Base-by-base conservation (phyloP, 139 green algal genomes). In the Chlamydomonas sp. region DNA sequence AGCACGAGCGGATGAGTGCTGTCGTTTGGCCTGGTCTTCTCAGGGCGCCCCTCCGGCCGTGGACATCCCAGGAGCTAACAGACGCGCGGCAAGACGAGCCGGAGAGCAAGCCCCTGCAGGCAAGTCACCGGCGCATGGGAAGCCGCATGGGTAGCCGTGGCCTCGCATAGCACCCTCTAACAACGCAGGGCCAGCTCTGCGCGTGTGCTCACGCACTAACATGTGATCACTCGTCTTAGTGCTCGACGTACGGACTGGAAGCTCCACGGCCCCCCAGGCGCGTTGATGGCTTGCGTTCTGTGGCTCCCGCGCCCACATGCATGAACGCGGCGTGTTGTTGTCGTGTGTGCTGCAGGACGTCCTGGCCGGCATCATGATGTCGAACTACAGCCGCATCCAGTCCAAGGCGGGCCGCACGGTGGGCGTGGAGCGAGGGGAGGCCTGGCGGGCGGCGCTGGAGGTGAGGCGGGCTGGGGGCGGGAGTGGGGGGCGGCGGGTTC, bases 381-480 rank as follows among this genome's bases (percentile, higher is more conserved):
- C 71, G 9, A 63, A 81, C 1, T 96, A 96, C 72, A 85, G 87
- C 4, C 59, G 15, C 59, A 67, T 89, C 61, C 85, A 92, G 77
- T 79, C 85, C 73, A 78, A 78, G 77, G 91, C 85, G 69, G 88
- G 88, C 49, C 79, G 63, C 20, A 81, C 74, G n/a, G 79, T 94
- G 81, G 95, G 93, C 49, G 80, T 98, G 20, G 76, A 76, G 3
- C 63, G 88, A 57, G 94, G 96, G 1, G 93, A 92, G 67, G 95
- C 95, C 5, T 98, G 95, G 96, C 90, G 93, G 10, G 93, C 85
- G 15, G 96, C 95, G 6, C 31, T 98, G 79, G 78, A 93, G 82
- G 82, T 79, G 81, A 8, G 81, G 64, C 16, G 1, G 4, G 80
- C 7, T 59, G 9, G 71, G 61, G 15, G 1, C 9, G 77, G 14